Evolutionary conservation across 768 basidiomycete genomes (phyloP).

Genomic region (Leucocoprinus birnbaumii): DNA sequence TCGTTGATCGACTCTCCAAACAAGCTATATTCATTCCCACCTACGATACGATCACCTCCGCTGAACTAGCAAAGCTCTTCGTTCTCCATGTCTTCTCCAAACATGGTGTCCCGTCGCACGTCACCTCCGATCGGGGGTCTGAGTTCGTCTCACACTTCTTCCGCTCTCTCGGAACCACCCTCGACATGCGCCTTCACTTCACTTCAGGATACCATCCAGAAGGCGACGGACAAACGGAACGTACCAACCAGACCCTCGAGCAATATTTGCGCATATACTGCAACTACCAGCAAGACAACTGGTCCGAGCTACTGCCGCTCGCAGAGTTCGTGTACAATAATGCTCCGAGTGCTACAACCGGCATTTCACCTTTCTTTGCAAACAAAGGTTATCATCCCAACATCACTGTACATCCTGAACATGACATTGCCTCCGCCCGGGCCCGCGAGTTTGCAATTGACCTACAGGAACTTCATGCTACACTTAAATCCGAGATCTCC

Average conservation of each 20-base stretch:
- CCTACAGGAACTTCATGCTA: conserved; percentile 1
- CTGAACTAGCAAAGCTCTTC: conserved; percentile 20
- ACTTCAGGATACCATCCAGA: no score
- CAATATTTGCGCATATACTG: background rate
- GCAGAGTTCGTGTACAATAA: conserved; percentile 43
- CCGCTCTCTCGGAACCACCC: conserved; percentile 13
- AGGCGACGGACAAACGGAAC: no score
- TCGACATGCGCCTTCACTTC: conserved; percentile 8
- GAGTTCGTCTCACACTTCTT: conserved; percentile 31
- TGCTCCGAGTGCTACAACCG: conserved; percentile 26
- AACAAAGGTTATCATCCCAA: conserved; percentile 28
- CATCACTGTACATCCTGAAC: no score
- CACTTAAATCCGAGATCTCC: background rate
- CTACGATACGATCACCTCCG: conserved; percentile 30
- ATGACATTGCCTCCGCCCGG: conserved; percentile 5
- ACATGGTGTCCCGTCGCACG: conserved; percentile 29
- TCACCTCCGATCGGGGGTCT: conserved; percentile 30
- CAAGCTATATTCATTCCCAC: no score
- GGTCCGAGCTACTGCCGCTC: conserved; percentile 35
- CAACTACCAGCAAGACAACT: conserved; percentile 40
- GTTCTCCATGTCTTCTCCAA: conserved; percentile 29
- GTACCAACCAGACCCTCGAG: no score
- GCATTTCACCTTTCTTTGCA: conserved; percentile 32
- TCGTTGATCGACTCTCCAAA: no score
- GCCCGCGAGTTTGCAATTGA: conserved; percentile 9